Evolutionary conservation across 495 filamentous ascomycete species (phyloP), one percentile per base, ranked within the genome.

Genomic region (Diplogelasinospora grovesii): DNA sequence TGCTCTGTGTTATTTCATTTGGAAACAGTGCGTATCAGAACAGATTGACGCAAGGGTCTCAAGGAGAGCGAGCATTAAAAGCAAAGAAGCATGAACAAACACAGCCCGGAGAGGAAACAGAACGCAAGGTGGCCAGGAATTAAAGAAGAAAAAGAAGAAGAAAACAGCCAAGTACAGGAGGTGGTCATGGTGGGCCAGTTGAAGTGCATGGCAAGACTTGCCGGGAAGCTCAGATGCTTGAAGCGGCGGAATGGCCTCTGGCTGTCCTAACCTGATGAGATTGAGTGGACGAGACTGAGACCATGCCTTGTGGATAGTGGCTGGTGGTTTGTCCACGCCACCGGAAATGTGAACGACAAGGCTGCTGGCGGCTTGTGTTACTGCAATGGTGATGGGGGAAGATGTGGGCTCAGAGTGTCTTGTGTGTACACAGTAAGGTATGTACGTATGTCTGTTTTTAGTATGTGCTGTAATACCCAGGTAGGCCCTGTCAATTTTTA

Each of bases 1-100:
- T 52, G 51, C 42, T 48, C 51, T 49, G 49, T 40, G 49, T 54
- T 54, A 62, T 58, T 59, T 59, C 49, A 59, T 61, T 64, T 55
- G 38, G 46, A 49, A 51, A 43, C 49, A 56, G 56, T 47, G 56
- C 52, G 59, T 60, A 56, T 62, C 61, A 63, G 57, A 51, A 61
- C 36, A 55, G 60, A 63, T 63, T 57, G 52, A 46, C 57, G 43
- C 54, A 51, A 54, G 59, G 54, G 54, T 56, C 36, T 45, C 22
- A 40, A 31, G 43, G 39, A 52, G 43, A 47, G 48, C 36, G 43
- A 52, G 41, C 45, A 36, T 37, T 39, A 50, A 43, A 20, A 41
- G 29, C 34, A 31, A 11, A 34, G 41, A 41, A 34, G 36, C 32
- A 20, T 11, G 37, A 45, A 52, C 31, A 37, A 32, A 31, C 36